A percentile compares a stretch with the other conserved stretches of the same genome.
phyloP scores from a whole-genome alignment of 257 asterid genomes.

The Fraxinus quadrangulata region DNA sequence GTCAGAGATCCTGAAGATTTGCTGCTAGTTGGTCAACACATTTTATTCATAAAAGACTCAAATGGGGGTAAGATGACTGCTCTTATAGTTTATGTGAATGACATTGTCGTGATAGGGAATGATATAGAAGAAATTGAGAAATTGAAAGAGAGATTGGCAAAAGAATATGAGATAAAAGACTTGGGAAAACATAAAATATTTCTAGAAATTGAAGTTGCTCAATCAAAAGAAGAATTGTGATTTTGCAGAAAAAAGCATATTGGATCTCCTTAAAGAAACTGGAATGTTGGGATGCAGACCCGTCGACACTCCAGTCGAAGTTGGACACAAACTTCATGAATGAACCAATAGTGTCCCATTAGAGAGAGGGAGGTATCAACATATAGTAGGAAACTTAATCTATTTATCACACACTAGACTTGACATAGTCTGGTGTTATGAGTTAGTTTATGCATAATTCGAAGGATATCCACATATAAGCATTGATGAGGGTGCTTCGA shows the following conservation, averaged over 20 bases:
- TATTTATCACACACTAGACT: neutral
- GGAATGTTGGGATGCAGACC: neutral
- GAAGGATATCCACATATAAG: neutral
- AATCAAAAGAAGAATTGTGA: neutral
- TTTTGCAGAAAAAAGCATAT: neutral
- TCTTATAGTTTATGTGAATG: neutral
- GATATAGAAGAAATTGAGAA: neutral
- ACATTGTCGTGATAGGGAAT: neutral
- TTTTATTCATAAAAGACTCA: neutral
- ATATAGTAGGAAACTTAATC: neutral
- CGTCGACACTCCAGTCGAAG: neutral
- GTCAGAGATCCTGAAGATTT: slow-evolving; percentile 6
- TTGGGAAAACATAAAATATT: no score
- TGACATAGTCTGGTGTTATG: neutral
- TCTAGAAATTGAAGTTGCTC: neutral
- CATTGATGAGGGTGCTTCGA: neutral
- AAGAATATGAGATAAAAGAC: no score
- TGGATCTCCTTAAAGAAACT: neutral
- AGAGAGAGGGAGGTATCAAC: neutral
- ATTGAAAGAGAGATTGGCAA: neutral
- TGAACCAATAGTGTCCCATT: neutral
- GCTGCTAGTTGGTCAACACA: slow-evolving; percentile 3
- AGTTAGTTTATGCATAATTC: neutral
- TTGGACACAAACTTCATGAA: neutral
- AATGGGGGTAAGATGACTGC: neutral